These are phyloP conservation scores for Geotrichum australiense DNA, from an alignment of 1,139 yeast species.

Conservation along the genomic window DNA sequence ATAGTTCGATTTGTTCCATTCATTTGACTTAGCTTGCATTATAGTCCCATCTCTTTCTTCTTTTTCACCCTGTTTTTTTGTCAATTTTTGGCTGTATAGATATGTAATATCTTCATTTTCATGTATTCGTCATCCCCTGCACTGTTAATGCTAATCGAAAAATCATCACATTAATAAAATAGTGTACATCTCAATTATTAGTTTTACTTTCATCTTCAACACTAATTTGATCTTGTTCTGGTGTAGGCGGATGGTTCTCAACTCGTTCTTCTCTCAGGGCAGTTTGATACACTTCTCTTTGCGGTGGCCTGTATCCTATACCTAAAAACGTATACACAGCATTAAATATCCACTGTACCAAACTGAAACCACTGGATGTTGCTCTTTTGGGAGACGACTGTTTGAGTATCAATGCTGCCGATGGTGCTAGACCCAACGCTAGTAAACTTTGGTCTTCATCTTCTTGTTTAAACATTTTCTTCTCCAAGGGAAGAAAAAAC, in stretches of 20 bases:
- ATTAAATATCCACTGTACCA: slow-evolving; percentile 5
- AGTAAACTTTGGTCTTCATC: slow-evolving; percentile 42
- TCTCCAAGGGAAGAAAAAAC: slow-evolving; percentile 43
- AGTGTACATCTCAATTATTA: background rate
- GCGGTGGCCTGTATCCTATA: slow-evolving; percentile 25
- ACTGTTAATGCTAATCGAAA: too few species aligned
- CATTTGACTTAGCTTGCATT: too few species aligned
- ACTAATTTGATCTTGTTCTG: background rate
- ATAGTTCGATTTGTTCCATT: too few species aligned
- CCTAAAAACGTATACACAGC: slow-evolving; percentile 31
- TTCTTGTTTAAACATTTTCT: slow-evolving; percentile 41
- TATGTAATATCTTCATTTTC: too few species aligned
- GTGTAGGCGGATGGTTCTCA: background rate
- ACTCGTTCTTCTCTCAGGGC: slow-evolving; percentile 4
- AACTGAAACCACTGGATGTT: slow-evolving; percentile 17
- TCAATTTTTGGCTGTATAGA: too few species aligned
- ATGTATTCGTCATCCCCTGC: too few species aligned
- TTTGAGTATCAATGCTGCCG: slow-evolving; percentile 60
- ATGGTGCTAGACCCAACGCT: slow-evolving; percentile 50
- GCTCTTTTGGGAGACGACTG: slow-evolving; percentile 33
- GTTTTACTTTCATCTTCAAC: slow-evolving; percentile 4
- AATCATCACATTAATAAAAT: too few species aligned
- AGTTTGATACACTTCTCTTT: background rate
- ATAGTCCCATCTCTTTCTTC: too few species aligned
- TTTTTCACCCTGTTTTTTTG: too few species aligned